These are phyloP conservation scores for Entomortierella parvispora DNA, from an alignment of 192 early-diverging fungal genomes.

Conservation along the genomic window DNA sequence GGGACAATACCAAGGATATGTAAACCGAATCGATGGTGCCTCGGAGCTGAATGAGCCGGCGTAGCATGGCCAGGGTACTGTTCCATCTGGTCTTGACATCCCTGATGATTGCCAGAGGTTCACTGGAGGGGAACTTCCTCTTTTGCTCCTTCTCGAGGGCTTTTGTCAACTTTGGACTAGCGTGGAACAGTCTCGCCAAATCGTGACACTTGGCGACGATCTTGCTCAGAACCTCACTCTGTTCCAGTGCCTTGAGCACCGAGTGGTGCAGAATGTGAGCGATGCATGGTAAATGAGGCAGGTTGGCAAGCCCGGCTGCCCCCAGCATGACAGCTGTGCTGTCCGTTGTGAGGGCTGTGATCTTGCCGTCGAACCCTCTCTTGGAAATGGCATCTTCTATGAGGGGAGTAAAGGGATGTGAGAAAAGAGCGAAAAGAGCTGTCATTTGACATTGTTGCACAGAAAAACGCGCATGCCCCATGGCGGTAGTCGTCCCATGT, in stretches of 20 bases:
- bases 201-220: neutral
- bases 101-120: too few relatives aligned
- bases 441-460: too few relatives aligned
- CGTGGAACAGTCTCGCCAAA: neutral
- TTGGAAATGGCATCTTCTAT: neutral
- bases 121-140: neutral
- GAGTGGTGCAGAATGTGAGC: constrained; percentile 6
- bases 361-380: neutral
- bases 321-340: constrained; percentile 3
- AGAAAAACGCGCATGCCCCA: too few relatives aligned
- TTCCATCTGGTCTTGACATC: too few relatives aligned
- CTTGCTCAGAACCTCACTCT: neutral
- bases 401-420: neutral
- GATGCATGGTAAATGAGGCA: neutral
- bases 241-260: neutral
- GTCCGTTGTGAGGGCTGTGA: neutral
- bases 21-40: too few relatives aligned
- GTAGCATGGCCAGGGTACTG: too few relatives aligned
- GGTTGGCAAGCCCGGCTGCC: neutral
- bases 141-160: constrained; percentile 2
- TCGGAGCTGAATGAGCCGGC: too few relatives aligned
- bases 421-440: neutral
- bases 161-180: neutral
- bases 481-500: too few relatives aligned
- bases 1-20: too few relatives aligned